Base-by-base conservation (phyloP, 495 filamentous ascomycete genomes). In the Penicillium longicatenatum region DNA sequence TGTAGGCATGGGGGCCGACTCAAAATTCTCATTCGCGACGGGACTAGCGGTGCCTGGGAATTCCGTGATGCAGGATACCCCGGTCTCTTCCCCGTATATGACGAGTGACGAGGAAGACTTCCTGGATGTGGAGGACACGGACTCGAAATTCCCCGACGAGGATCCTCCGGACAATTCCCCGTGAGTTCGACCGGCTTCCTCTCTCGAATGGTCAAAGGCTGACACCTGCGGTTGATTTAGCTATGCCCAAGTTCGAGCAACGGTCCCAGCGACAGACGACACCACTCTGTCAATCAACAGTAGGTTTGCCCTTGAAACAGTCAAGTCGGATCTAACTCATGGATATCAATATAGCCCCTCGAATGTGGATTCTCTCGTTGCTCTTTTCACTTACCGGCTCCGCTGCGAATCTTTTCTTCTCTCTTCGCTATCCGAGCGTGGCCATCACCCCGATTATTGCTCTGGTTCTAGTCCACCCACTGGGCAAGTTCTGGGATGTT, bases 401-500 rank as follows among this genome's bases (percentile, higher is more conserved):
- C 31, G 86, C 89, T 3, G 91, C 89, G 39, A 94, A 93, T 71
- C 73, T 93, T 29, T 92, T 94, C 70, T 71, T 71, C 90, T 94
- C 75, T 85, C 88, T 94, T 58, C 82, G 90, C 76, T 94, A 93
- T 74, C 90, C 91, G 31, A 92, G 89, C 65, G 89, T 94, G 68
- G 84, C 87, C 19, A 93, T 94, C 63, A 91, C 89, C 0, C 91
- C 91, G 14, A 85, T 93, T 46, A 92, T 94, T 66, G 90, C 90
- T 21, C 74, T 94, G 61, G 77, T 94, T 51, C 79, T 93, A 53
- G 90, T 89, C 20, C 91, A 93, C 68, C 91, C 90, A 0, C 79
- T 93, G 33, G 90, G 91, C 49, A 81, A 88, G 26, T 63, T 89
- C 20, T 93, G 91, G 89, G 91, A 93, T 64, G 80, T 78, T 37